A percentile compares a stretch with the other conserved stretches of the same genome.
Conservation (phyloP, 2,329 filamentous ascomycete genomes). For the Ilyonectria destructans region DNA sequence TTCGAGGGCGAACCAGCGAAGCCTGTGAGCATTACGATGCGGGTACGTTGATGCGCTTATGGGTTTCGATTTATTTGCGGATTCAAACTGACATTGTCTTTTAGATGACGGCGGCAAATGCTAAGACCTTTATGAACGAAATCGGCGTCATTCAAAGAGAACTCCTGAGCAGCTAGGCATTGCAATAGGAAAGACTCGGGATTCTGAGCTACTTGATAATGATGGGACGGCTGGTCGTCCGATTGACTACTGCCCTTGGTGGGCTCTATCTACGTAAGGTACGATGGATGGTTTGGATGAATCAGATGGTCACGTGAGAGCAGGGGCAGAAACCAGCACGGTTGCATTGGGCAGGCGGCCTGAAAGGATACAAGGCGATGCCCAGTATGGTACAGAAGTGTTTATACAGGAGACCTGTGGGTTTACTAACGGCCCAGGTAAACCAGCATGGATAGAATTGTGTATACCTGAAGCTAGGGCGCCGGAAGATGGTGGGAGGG, state of each 20-base stretch:
- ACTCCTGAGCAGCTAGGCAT: conserved; percentile 58
- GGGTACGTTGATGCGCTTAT: conserved; percentile 61
- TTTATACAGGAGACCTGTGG: conserved; percentile 34
- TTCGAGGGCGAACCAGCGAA: conserved; percentile 71
- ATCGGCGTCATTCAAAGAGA: conserved; percentile 67
- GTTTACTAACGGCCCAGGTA: conserved; percentile 27
- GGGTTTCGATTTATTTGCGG: background rate
- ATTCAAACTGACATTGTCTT: conserved; percentile 26
- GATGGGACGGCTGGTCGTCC: conserved; percentile 25
- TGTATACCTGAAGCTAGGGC: conserved; percentile 40
- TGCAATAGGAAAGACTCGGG: conserved; percentile 26
- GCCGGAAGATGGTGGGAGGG: conserved; percentile 25
- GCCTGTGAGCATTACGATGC: conserved; percentile 74
- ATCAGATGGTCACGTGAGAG: conserved; percentile 27
- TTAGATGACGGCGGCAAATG: conserved; percentile 70
- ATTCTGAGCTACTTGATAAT: conserved; percentile 31
- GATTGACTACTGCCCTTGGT: conserved; percentile 23
- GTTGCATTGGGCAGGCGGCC: conserved; percentile 27
- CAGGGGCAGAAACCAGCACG: conserved; percentile 27
- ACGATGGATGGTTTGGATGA: conserved; percentile 31
- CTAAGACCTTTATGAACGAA: conserved; percentile 67
- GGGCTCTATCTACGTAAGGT: conserved; percentile 22
- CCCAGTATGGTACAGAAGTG: conserved; percentile 41
- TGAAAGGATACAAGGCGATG: conserved; percentile 39
- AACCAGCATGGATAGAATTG: conserved; percentile 44